A percentile compares a stretch with the other conserved stretches of the same genome.
phyloP scores from a whole-genome alignment of 345 rosid species.

The Cardamine chenopodiifolia region DNA sequence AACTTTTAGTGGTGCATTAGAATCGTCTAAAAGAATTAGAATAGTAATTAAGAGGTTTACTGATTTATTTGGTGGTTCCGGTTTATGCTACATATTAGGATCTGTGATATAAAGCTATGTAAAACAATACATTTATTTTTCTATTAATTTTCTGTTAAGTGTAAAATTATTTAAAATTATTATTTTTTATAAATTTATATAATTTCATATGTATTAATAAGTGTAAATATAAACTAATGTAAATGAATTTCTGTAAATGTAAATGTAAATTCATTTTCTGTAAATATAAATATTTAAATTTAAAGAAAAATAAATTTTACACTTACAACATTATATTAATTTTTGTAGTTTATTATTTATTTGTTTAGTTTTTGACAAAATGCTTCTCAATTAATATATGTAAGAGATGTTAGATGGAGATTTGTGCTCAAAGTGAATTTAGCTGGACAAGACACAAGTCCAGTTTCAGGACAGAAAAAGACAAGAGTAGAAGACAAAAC shows the following conservation, averaged over 20 bases:
- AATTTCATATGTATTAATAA: no score
- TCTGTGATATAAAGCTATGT: neutral
- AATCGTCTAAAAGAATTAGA: no score
- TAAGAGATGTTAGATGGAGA: neutral
- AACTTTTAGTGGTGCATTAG: neutral
- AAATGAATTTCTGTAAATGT: no score
- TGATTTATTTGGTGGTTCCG: neutral
- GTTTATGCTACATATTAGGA: neutral
- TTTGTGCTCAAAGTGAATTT: neutral
- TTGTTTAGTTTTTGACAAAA: neutral
- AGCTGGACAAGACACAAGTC: slow-evolving; percentile 22
- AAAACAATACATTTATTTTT: neutral
- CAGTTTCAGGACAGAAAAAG: slow-evolving; percentile 19
- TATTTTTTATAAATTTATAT: no score
- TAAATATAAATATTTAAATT: no score
- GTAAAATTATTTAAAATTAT: no score
- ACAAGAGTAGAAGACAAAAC: slow-evolving; percentile 22
- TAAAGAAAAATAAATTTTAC: no score
- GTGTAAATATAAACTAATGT: neutral
- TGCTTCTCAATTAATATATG: neutral
- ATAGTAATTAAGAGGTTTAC: neutral
- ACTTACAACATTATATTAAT: no score
- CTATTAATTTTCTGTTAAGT: no score
- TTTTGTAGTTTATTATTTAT: no score
- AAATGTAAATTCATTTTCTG: no score